Conservation (phyloP, 352 stramenopile genomes). For the Lagenidium giganteum region DNA sequence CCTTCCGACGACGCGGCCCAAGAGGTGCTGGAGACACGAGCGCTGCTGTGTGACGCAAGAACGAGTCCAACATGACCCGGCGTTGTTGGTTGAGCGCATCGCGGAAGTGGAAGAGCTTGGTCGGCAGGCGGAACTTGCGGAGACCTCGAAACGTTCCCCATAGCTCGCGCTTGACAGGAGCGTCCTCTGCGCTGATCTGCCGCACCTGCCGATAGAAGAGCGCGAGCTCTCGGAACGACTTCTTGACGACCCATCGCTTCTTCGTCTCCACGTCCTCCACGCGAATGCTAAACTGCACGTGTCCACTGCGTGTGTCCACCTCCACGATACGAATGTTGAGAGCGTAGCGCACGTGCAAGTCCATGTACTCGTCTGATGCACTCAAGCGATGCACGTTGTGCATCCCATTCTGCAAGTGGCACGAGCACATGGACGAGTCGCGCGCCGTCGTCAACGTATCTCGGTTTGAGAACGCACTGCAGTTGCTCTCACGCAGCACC, state of each 20-base stretch:
- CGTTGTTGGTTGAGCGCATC: slow-evolving; percentile 47
- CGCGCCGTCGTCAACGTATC: no score
- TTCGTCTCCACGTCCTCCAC: slow-evolving; percentile 51
- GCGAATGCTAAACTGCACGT: slow-evolving; percentile 35
- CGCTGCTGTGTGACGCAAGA: slow-evolving; percentile 55
- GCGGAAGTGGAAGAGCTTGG: slow-evolving; percentile 46
- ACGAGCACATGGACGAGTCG: no score
- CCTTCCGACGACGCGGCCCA: slow-evolving; percentile 43
- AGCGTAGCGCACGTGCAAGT: slow-evolving; percentile 37
- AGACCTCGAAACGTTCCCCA: slow-evolving; percentile 52
- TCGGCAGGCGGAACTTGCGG: slow-evolving; percentile 42
- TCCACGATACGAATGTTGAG: slow-evolving; percentile 35
- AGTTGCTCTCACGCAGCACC: no score
- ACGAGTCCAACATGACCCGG: slow-evolving; percentile 63
- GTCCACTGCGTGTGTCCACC: slow-evolving; percentile 29
- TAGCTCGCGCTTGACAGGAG: slow-evolving; percentile 43
- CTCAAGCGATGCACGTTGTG: no score
- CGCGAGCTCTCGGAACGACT: slow-evolving; percentile 57
- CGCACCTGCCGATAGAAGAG: slow-evolving; percentile 57
- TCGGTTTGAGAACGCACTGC: no score
- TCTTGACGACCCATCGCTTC: slow-evolving; percentile 47
- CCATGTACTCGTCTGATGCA: slow-evolving; percentile 37
- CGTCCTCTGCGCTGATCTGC: slow-evolving; percentile 36
- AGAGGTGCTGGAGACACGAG: slow-evolving; percentile 49
- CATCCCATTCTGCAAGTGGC: no score